These are phyloP conservation scores for Candida tallmaniae DNA, from an alignment of 805 yeast genomes.

Conservation along the genomic window DNA sequence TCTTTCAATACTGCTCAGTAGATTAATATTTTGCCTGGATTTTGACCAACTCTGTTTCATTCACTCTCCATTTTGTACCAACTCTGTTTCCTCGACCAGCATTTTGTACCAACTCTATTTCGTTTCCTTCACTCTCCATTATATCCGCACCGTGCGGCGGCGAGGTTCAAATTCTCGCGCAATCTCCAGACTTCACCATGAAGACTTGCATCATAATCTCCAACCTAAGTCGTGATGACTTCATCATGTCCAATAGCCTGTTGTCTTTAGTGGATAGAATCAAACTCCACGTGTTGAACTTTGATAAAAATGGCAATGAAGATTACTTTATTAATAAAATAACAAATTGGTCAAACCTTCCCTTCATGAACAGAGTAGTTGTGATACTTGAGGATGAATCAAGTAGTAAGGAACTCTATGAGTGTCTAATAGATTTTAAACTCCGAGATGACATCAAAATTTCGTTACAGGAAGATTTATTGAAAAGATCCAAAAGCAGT, in stretches of 20 bases:
- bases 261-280: conserved; percentile 33
- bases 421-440: conserved; percentile 14
- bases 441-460: conserved; percentile 19
- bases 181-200: no score
- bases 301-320: conserved; percentile 15
- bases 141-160: no score
- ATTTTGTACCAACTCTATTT: no score
- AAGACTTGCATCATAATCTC: conserved; percentile 35
- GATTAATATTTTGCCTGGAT: neutral
- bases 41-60: neutral
- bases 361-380: conserved; percentile 34
- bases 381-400: conserved; percentile 30
- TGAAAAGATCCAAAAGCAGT: conserved; percentile 28
- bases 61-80: no score
- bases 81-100: no score
- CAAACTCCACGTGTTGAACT: conserved; percentile 27
- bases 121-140: no score
- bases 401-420: conserved; percentile 22
- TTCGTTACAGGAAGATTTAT: conserved; percentile 34
- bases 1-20: conserved; percentile 19
- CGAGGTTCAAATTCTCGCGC: no score
- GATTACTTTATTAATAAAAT: conserved; percentile 23
- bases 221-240: conserved; percentile 28
- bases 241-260: conserved; percentile 10
- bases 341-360: conserved; percentile 33